phyloP scores from a whole-genome alignment of 352 stramenopile genomes.

The Phytophthora rubi region DNA sequence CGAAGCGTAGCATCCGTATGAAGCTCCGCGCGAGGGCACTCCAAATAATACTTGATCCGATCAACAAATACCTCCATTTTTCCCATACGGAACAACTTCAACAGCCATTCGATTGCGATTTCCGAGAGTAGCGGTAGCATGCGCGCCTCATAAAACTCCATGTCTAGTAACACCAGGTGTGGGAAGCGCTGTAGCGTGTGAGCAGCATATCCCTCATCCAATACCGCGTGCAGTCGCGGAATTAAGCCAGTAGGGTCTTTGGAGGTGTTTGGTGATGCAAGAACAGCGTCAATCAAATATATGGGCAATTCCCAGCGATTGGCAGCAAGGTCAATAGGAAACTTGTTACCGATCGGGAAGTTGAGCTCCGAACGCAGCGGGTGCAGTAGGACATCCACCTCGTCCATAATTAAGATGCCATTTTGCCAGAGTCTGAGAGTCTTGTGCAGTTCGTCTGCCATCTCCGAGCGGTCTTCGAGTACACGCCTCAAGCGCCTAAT shows the following conservation, averaged over 20 bases:
- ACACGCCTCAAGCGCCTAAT: conserved; percentile 69
- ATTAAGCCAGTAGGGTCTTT: conserved; percentile 33
- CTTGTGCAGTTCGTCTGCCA: conserved; percentile 92
- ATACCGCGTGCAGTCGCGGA: conserved; percentile 85
- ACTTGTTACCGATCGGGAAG: conserved; percentile 93
- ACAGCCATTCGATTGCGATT: conserved; percentile 82
- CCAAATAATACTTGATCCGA: conserved; percentile 71
- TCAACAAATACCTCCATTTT: conserved; percentile 93
- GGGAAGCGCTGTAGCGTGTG: conserved; percentile 97
- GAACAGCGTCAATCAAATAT: conserved; percentile 95
- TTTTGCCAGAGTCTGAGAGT: conserved; percentile 92
- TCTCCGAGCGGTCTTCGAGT: conserved; percentile 83
- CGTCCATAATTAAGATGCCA: conserved; percentile 94
- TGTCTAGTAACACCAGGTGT: conserved; percentile 97
- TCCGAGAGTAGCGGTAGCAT: conserved; percentile 95
- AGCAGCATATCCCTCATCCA: conserved; percentile 91
- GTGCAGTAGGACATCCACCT: conserved; percentile 93
- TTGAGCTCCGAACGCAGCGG: conserved; percentile 91
- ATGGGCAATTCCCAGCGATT: conserved; percentile 94
- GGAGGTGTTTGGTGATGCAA: conserved; percentile 36
- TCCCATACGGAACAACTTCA: conserved; percentile 91
- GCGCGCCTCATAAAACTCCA: conserved; percentile 94
- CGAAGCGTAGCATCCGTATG: conserved; percentile 81
- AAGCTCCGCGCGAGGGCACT: conserved; percentile 63
- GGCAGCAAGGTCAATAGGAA: conserved; percentile 88